A percentile compares a stretch with the other conserved stretches of the same genome.
phyloP scores from a whole-genome alignment of 495 filamentous ascomycete genomes.

The Poronia punctata region DNA sequence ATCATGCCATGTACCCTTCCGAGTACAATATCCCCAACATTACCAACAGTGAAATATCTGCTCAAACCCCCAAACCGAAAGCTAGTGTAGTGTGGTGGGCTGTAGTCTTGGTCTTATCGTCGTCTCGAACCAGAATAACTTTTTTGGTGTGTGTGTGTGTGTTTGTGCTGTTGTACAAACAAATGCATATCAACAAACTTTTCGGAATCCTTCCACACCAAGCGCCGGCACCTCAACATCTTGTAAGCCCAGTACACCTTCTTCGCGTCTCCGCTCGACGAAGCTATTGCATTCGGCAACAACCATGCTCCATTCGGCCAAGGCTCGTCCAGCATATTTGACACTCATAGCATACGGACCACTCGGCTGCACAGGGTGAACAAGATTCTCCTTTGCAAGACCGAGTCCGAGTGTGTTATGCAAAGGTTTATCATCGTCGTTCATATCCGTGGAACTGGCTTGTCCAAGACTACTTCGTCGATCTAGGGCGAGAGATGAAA shows the following conservation, averaged over 20 bases:
- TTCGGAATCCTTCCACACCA: constrained; percentile 77
- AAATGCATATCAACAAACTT: constrained; percentile 39
- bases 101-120: too few species aligned
- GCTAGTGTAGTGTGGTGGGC: too few species aligned
- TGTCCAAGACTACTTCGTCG: constrained; percentile 14
- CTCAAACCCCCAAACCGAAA: too few species aligned
- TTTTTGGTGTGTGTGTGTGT: too few species aligned
- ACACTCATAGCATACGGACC: constrained; percentile 32
- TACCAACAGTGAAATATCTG: too few species aligned
- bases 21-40: too few species aligned
- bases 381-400: constrained; percentile 23
- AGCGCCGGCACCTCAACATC: constrained; percentile 84
- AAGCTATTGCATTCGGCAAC: constrained; percentile 89
- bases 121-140: too few species aligned
- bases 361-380: constrained; percentile 30
- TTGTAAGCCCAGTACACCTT: constrained; percentile 69
- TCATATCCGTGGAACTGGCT: constrained; percentile 10
- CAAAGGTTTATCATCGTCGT: constrained; percentile 16
- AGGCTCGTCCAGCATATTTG: constrained; percentile 77
- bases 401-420: constrained; percentile 9
- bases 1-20: too few species aligned
- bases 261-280: constrained; percentile 74
- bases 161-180: too few species aligned
- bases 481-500: constrained; percentile 11
- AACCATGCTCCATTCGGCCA: constrained; percentile 86